Evolutionary conservation across 2,329 filamentous ascomycete genomes (phyloP).

Genomic region (Nemania serpens): DNA sequence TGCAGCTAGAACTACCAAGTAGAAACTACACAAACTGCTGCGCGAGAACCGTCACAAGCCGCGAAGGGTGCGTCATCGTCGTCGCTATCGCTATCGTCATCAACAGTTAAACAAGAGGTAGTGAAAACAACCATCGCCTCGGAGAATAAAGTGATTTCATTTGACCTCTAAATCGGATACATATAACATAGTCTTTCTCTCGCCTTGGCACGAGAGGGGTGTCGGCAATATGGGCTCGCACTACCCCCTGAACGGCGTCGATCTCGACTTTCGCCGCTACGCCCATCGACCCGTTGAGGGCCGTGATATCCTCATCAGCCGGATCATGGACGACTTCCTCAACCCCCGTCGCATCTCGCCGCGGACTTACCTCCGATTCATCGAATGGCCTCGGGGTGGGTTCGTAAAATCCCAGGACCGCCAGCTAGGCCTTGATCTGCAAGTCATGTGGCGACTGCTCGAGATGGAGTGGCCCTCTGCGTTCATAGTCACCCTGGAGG

Average conservation of each 20-base stretch:
- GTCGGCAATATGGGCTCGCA: conserved; percentile 32
- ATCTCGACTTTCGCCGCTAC: conserved; percentile 43
- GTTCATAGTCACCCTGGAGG: not conserved
- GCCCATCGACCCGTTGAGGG: conserved; percentile 40
- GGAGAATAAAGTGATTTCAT: not conserved
- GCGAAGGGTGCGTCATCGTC: too few species aligned
- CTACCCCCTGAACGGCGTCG: conserved; percentile 43
- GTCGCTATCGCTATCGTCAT: too few species aligned
- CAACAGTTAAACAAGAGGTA: too few species aligned
- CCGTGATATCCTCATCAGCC: conserved; percentile 42
- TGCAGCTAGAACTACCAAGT: too few species aligned
- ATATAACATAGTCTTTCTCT: too few species aligned
- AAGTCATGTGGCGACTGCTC: conserved; percentile 36
- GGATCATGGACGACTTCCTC: conserved; percentile 41
- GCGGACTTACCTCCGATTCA: conserved; percentile 19
- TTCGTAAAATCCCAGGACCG: conserved; percentile 31
- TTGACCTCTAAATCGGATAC: not conserved
- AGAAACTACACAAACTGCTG: too few species aligned
- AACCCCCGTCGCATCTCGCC: conserved; percentile 26
- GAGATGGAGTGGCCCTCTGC: conserved; percentile 26
- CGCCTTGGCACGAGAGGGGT: not conserved
- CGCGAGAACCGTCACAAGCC: too few species aligned
- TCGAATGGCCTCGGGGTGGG: not conserved
- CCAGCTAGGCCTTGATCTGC: conserved; percentile 37
- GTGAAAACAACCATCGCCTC: not conserved